Evolutionary conservation across 257 asterid species (phyloP).

Genomic region (Linderniella brevidens): DNA sequence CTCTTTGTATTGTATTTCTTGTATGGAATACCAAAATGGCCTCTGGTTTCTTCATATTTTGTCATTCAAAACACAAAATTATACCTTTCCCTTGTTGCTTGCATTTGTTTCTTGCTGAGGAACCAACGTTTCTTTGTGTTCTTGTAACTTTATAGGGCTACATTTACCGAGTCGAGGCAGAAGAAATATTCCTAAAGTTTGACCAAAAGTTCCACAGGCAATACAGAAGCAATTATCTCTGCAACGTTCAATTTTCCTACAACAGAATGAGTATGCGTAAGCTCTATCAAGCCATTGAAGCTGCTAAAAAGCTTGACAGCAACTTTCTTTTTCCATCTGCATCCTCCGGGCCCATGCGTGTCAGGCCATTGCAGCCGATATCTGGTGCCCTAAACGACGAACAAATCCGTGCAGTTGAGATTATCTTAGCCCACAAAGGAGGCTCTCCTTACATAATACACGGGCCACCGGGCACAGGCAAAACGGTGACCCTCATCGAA

Average conservation of each 20-base stretch:
- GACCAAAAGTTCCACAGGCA: slow-evolving; percentile 32
- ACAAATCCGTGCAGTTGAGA: slow-evolving; percentile 47
- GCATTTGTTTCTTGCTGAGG: neutral
- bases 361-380: slow-evolving; percentile 33
- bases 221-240: slow-evolving; percentile 35
- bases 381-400: slow-evolving; percentile 43
- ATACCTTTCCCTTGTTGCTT: neutral
- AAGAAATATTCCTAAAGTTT: slow-evolving; percentile 55
- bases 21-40: no score
- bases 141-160: slow-evolving; percentile 52
- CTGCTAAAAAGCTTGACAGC: slow-evolving; percentile 35
- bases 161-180: slow-evolving; percentile 75
- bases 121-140: neutral
- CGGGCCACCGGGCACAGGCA: slow-evolving; percentile 99
- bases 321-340: slow-evolving; percentile 56
- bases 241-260: slow-evolving; percentile 56
- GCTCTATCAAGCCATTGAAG: slow-evolving; percentile 72
- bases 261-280: slow-evolving; percentile 39
- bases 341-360: slow-evolving; percentile 12
- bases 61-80: neutral
- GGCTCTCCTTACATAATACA: slow-evolving; percentile 77
- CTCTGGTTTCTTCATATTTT: no score
- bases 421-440: slow-evolving; percentile 60
- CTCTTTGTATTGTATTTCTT: no score
- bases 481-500: slow-evolving; percentile 71